Evolutionary conservation across 2,329 filamentous ascomycete species (phyloP), one percentile per base, ranked within the genome.

Genomic region (Monilinia aucupariae): DNA sequence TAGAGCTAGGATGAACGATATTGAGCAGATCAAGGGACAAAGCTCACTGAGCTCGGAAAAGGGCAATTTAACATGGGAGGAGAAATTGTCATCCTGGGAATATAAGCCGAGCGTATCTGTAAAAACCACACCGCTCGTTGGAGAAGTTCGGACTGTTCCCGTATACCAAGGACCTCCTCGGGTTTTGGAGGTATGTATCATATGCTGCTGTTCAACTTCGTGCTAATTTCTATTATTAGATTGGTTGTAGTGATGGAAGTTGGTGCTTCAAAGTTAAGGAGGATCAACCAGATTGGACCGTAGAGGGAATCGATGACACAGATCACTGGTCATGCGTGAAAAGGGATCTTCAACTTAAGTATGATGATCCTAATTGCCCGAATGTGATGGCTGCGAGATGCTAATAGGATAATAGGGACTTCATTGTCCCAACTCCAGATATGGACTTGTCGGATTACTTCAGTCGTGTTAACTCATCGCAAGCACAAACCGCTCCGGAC

Each of bases 251-350:
- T 52, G 67, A 72, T 58, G 72, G 72, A 7, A 56, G 32, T 22
- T 74, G 72, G 71, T 72, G 70, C 59, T 68, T 71, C 32, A 64
- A 64, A 20, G 65, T 69, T 39, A 73, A 72, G 62, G 61, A 63
- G 17, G 66, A 69, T 34, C 64, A 70, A 49, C 67, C 70, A 9
- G 67, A 66, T 48, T 74, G 72, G 72, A 65, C 69, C n/a, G 64
- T 74, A 37, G 67, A 73, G 41, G 72, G 71, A 8, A 27, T 72
- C 20, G 72, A 73, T 66, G 70, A 73, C 54, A 67, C 66, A 3
- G 65, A 71, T 63, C 70, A 71, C 49, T 73, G 71, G 71, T 53
- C 64, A 17, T 69, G 68, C 51, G 56, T 67, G 10, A 59, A 66
- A 7, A 63, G 49, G 47, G 65, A 67, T 30, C 22, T 66, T 17